phyloP scores from a whole-genome alignment of 2,329 filamentous ascomycete species.

The Amphichorda felina region DNA sequence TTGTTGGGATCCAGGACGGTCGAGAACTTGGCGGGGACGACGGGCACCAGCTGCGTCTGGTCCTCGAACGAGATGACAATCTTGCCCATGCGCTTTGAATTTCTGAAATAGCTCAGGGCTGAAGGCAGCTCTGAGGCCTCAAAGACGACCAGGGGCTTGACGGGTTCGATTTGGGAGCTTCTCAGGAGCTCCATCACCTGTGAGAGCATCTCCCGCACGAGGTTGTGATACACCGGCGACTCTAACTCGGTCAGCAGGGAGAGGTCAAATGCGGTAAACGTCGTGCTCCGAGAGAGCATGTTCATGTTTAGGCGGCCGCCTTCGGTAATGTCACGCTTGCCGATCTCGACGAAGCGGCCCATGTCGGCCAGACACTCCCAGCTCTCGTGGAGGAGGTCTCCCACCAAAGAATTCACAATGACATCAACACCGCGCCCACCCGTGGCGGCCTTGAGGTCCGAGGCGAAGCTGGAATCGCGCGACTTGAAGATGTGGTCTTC shows the following conservation, averaged over 20 bases:
- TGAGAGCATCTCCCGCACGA: too few relatives aligned
- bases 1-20: slow-evolving; percentile 5
- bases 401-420: slow-evolving; percentile 16
- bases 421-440: slow-evolving; percentile 17
- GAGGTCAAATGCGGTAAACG: slow-evolving; percentile 8
- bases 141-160: slow-evolving; percentile 5
- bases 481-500: slow-evolving; percentile 13
- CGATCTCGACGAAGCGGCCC: slow-evolving; percentile 16
- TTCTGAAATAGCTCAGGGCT: slow-evolving; percentile 20
- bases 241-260: neutral
- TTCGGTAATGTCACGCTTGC: slow-evolving; percentile 16
- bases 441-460: slow-evolving; percentile 11
- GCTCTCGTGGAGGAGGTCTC: slow-evolving; percentile 14
- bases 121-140: slow-evolving; percentile 10
- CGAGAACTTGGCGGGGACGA: slow-evolving; percentile 3
- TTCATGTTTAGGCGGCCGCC: slow-evolving; percentile 20
- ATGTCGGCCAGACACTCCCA: slow-evolving; percentile 19
- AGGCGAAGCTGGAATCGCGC: slow-evolving; percentile 10
- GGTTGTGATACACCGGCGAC: too few relatives aligned
- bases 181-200: too few relatives aligned
- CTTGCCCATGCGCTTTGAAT: slow-evolving; percentile 24
- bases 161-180: too few relatives aligned
- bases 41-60: slow-evolving; percentile 5
- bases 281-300: slow-evolving; percentile 16
- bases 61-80: slow-evolving; percentile 20